Base-by-base conservation (phyloP, 169 alveolate genomes). In the Cryptosporidium canis region DNA sequence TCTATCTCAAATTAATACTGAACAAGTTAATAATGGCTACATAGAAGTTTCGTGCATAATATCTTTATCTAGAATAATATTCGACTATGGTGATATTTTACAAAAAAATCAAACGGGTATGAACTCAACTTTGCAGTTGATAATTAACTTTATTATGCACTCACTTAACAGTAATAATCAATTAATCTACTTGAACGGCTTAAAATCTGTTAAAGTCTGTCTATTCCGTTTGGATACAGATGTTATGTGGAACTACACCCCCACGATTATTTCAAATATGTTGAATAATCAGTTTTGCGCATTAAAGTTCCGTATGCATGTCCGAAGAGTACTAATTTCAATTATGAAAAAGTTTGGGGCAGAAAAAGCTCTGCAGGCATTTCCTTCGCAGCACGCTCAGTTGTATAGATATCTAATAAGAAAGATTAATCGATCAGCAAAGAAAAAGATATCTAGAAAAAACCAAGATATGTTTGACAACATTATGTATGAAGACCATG, bases 21-120 rank as follows among this genome's bases (percentile, higher is more conserved):
- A 43, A 12, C 43, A 77, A 39, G n/a, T 55, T 55, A 37, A 61
- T 3, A 37, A 55, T 66, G 43, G 21, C 27, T 77, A 77, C 72
- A 21, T 77, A 29, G 64, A 41, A 18, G n/a, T 21, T 6, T 55
- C 87, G 14, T 77, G 87, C 35, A 43, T 77, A 16, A 63, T 77
- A n/a, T 65, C 72, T 2, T 31, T 77, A 29, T 27, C 87, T 27
- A 55, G 37, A 41, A 61, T 77, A 24, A n/a, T 77, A 14, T 37
- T 77, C 4, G 71, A 77, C 18, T 77, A 58, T n/a, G 87, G 87
- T 4, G 87, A 77, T 63, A 2, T 77, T 27, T 21, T 77, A 21
- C 55, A 70, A 47, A 55, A 37, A 21, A 14, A 29, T 63, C 27
- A 3, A 4, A n/a, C 39, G 9, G 31, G 7, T 1, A 11, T 18